A percentile compares a stretch with the other conserved stretches of the same genome.
These are phyloP conservation scores for Cyathus striatus DNA, from an alignment of 768 basidiomycete species.

Conservation along the genomic window DNA sequence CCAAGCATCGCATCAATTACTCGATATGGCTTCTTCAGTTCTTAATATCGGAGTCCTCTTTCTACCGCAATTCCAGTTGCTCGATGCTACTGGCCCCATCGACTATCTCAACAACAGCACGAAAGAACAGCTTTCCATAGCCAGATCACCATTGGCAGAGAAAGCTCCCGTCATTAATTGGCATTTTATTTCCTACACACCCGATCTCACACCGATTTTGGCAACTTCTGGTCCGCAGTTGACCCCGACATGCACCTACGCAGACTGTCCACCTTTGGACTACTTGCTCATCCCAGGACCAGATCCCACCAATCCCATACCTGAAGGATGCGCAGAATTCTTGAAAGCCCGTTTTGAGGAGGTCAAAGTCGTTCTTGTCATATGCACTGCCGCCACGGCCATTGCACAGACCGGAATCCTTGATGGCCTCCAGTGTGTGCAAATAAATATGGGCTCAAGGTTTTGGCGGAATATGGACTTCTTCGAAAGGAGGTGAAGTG, in stretches of 20 bases:
- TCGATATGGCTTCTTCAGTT: too few species aligned
- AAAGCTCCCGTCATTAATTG: background rate
- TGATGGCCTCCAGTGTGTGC: background rate
- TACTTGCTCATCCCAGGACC: background rate
- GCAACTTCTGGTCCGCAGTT: background rate
- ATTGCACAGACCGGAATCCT: background rate
- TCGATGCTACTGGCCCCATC: slow-evolving; percentile 15
- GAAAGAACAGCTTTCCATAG: background rate
- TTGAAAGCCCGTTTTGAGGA: background rate
- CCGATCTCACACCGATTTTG: background rate
- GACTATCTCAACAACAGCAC: slow-evolving; percentile 17
- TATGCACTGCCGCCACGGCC: background rate
- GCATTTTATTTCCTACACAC: background rate
- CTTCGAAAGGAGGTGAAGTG: background rate
- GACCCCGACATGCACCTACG: background rate
- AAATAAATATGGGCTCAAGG: background rate
- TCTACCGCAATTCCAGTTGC: slow-evolving; percentile 13
- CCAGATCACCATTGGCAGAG: background rate
- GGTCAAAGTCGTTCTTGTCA: background rate
- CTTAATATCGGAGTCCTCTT: slow-evolving; percentile 13
- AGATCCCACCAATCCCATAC: background rate
- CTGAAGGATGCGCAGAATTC: background rate
- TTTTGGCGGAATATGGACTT: background rate
- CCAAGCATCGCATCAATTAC: too few species aligned
- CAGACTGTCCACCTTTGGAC: background rate